A percentile compares a stretch with the other conserved stretches of the same genome.
phyloP scores from a whole-genome alignment of 192 early-diverging fungal genomes.

The Lobosporangium transversale region DNA sequence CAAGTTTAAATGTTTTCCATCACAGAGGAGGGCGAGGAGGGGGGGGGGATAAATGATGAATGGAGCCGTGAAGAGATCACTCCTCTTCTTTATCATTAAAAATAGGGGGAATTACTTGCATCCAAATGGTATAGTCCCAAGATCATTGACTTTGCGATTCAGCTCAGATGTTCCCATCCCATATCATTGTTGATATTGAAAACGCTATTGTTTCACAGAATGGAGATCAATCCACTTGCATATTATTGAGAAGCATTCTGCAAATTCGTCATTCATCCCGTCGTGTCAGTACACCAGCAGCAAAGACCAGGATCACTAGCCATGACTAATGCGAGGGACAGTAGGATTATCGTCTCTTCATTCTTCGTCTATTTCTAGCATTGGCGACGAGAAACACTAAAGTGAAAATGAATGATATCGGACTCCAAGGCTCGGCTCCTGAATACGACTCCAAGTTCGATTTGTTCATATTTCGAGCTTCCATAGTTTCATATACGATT shows the following conservation, averaged over 20 bases:
- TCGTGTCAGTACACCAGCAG: slow-evolving; percentile 16
- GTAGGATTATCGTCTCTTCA: slow-evolving; percentile 12
- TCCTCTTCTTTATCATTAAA: no score
- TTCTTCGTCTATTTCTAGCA: slow-evolving; percentile 6
- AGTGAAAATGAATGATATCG: slow-evolving; percentile 10
- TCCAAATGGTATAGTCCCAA: no score
- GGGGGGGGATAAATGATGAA: no score
- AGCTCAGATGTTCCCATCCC: no score
- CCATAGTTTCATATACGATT: slow-evolving; percentile 40
- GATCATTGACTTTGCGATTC: no score
- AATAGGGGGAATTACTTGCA: no score
- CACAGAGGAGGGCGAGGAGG: no score
- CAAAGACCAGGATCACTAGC: slow-evolving; percentile 27
- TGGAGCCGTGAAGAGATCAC: no score
- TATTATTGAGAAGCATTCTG: slow-evolving; percentile 59
- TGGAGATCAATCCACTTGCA: slow-evolving; percentile 45
- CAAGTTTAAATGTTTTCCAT: no score
- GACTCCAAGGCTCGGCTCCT: slow-evolving; percentile 9
- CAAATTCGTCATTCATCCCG: slow-evolving; percentile 21
- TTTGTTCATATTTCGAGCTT: slow-evolving; percentile 17
- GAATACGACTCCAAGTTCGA: background rate
- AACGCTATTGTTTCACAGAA: no score
- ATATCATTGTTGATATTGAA: no score
- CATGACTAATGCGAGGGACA: slow-evolving; percentile 16
- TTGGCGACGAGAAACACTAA: slow-evolving; percentile 1